Evolutionary conservation across 2,329 filamentous ascomycete genomes (phyloP).

Genomic region (Penicillium palitans): DNA sequence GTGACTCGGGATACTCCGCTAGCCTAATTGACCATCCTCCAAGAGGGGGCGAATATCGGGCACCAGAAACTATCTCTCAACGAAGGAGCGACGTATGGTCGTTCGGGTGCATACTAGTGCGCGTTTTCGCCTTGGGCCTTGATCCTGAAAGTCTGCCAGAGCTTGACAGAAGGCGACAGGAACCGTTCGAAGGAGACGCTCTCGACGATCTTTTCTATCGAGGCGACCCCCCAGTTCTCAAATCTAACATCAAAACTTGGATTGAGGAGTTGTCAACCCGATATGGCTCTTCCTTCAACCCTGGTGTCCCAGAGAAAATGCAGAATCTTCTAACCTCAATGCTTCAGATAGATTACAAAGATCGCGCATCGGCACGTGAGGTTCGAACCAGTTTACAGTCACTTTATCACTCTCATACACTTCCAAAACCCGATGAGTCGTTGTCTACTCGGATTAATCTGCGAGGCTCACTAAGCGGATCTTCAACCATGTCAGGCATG

Average conservation of each 20-base stretch:
- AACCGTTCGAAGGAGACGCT: neutral
- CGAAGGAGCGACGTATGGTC: constrained; percentile 25
- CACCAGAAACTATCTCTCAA: constrained; percentile 11
- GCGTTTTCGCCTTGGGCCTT: constrained; percentile 18
- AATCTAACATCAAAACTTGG: neutral
- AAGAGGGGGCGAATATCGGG: constrained; percentile 4
- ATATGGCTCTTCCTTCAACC: neutral
- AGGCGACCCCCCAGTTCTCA: neutral
- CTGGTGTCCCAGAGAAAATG: neutral
- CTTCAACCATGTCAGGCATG: neutral
- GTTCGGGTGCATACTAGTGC: constrained; percentile 23
- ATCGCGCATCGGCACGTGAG: neutral
- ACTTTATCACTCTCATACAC: neutral
- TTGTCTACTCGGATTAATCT: neutral
- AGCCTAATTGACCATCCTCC: too few species aligned
- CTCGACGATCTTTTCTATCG: neutral
- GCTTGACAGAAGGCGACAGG: neutral
- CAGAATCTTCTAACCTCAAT: neutral
- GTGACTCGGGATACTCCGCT: neutral
- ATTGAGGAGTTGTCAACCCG: neutral
- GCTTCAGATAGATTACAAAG: neutral
- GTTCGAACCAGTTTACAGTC: neutral
- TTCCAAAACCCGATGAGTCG: neutral
- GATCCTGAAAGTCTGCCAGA: neutral
- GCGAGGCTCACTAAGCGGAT: neutral